Evolutionary conservation across 352 stramenopile genomes (phyloP), one percentile per base, ranked within the genome.

Genomic region (Proteromonas lacertae): DNA sequence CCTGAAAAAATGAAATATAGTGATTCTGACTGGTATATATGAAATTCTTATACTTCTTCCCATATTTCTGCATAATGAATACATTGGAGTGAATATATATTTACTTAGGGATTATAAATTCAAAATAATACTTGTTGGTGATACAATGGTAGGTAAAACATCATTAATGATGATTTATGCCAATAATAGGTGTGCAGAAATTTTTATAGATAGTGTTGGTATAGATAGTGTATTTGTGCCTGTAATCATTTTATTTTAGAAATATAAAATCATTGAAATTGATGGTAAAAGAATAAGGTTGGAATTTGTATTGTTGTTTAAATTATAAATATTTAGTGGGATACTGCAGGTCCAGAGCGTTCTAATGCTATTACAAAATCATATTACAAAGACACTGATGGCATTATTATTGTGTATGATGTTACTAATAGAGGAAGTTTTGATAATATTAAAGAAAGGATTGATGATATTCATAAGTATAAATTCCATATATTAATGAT

Each of bases 351-450:
- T 24, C 73, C 89, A 54, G 81, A 96, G 55, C 75, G 82, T 42
- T 97, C 94, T 60, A 7, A n/a, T n/a, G n/a, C n/a, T n/a, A n/a
- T n/a, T n/a, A n/a, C n/a, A n/a, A n/a, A n/a, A n/a, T n/a, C n/a
- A 78, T 98, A 96, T 50, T 98, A 96, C 51, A 73, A 83, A 41
- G 84, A 83, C 31, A 82, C 83, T 14, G 80, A 96, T 54, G 86
- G 86, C 41, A 96, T 98, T 52, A 77, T 86, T 45, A 76, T 86
- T 59, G 67, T 83, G 1, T 86, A 81, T 47, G 70, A 86, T 46
- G 66, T 80, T 14, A 86, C 68, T 19, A 66, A 41, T 30, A 45
- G 55, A 29, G 76, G 91, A 50, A 89, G 71, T 4, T 92, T 92
- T 59, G 76, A 92, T 53, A 81, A 93, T 47, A 78, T 95, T 18